Percentiles rank a stretch among this genome's conserved stretches.
phyloP scores from a whole-genome alignment of 352 stramenopile species.

The Salisapilia sapeloensis region DNA sequence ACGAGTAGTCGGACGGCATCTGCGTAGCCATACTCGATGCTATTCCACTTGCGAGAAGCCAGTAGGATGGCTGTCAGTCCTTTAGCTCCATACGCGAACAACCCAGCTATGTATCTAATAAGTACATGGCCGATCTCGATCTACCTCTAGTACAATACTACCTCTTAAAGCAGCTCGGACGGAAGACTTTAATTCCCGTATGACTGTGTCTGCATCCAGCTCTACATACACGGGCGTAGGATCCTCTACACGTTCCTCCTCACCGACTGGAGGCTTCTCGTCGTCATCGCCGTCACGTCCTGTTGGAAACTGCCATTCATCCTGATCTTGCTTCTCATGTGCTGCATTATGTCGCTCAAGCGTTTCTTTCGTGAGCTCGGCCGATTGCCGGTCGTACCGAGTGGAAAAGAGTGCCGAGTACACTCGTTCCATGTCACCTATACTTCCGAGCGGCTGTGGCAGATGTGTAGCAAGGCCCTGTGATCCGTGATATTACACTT shows the following conservation, averaged over 20 bases:
- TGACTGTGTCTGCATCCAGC: constrained; percentile 11
- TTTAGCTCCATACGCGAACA: constrained; percentile 68
- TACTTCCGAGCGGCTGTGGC: no score
- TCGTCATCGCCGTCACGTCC: not conserved
- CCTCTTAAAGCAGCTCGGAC: constrained; percentile 21
- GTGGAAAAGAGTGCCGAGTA: constrained; percentile 75
- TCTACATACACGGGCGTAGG: constrained; percentile 6
- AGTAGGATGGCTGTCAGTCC: constrained; percentile 65
- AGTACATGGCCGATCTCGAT: not conserved
- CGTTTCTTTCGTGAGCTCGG: constrained; percentile 32
- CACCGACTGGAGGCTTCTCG: not conserved
- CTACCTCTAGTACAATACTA: not conserved
- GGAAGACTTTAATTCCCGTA: constrained; percentile 25
- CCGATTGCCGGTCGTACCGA: constrained; percentile 18
- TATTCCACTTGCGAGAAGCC: constrained; percentile 62
- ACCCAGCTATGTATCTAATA: constrained; percentile 15
- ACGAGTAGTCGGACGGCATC: constrained; percentile 54
- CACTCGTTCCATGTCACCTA: constrained; percentile 53
- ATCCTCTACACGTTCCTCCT: constrained; percentile 2
- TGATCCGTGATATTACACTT: no score
- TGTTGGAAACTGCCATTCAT: not conserved
- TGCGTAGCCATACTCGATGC: constrained; percentile 55
- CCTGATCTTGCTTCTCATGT: constrained; percentile 5
- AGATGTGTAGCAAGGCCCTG: no score
- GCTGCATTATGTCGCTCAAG: constrained; percentile 51